A percentile compares a stretch with the other conserved stretches of the same genome.
Evolutionary conservation across 1,284 basidiomycete species (phyloP).

Genomic region (Trametes sp.): DNA sequence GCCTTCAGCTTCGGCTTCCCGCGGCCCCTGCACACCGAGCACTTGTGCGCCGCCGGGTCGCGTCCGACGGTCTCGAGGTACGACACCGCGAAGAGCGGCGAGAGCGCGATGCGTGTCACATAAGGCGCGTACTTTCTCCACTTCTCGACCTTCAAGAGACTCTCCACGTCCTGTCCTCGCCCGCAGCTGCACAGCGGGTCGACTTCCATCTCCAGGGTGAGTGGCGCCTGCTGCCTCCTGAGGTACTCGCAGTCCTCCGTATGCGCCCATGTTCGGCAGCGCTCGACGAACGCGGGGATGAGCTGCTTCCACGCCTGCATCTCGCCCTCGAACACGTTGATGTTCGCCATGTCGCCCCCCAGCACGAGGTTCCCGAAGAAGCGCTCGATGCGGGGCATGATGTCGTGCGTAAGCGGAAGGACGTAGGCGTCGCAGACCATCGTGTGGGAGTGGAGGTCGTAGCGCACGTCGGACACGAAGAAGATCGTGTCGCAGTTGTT

Average conservation of each 20-base stretch:
- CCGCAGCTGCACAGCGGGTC: conserved; percentile 60
- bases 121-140: conserved; percentile 48
- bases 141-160: conserved; percentile 37
- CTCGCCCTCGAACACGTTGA: conserved; percentile 39
- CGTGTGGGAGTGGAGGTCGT: conserved; percentile 54
- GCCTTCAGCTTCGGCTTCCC: conserved; percentile 39
- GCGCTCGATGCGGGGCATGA: conserved; percentile 37
- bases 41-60: conserved; percentile 17
- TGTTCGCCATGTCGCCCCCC: conserved; percentile 21
- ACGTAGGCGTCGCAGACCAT: conserved; percentile 55
- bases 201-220: conserved; percentile 42
- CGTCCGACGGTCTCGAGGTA: conserved; percentile 35
- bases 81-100: conserved; percentile 56
- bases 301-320: conserved; percentile 54
- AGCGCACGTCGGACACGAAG: conserved; percentile 49
- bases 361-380: conserved; percentile 17
- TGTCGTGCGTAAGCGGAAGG: conserved; percentile 39
- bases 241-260: conserved; percentile 50
- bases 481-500: conserved; percentile 44
- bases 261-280: conserved; percentile 62
- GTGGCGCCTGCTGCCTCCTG: conserved; percentile 37
- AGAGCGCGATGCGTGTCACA: conserved; percentile 55
- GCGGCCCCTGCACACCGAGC: conserved; percentile 40
- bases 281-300: conserved; percentile 55
- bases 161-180: conserved; percentile 47